These are phyloP conservation scores for Yamadazyma sp. DNA, from an alignment of 1,139 yeast genomes.

Conservation along the genomic window DNA sequence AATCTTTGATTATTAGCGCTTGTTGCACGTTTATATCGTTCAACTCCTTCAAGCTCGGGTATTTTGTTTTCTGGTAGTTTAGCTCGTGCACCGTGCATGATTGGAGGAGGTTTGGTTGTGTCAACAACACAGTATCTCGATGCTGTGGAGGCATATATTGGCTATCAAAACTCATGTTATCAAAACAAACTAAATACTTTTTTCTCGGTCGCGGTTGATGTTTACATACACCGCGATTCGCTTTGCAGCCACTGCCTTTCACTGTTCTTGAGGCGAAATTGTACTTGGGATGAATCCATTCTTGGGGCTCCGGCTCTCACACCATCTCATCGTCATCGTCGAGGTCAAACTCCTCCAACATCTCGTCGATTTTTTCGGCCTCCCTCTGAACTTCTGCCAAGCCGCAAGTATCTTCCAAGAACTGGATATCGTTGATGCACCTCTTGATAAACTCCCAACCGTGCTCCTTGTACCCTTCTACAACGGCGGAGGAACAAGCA, in stretches of 20 bases:
- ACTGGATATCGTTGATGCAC: conserved; percentile 65
- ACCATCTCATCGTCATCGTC: conserved; percentile 20
- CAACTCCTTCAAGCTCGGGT: conserved; percentile 45
- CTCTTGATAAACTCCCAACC: conserved; percentile 82
- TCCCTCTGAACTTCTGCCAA: conserved; percentile 66
- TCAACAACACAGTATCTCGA: conserved; percentile 11
- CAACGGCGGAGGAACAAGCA: conserved; percentile 70
- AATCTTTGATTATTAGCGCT: conserved; percentile 67
- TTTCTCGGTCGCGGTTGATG: not conserved
- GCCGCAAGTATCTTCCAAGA: conserved; percentile 78
- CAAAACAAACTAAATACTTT: not conserved
- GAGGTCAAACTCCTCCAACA: conserved; percentile 41
- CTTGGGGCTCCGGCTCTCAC: not conserved
- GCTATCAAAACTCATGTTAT: conserved; percentile 3
- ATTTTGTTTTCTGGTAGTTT: conserved; percentile 25
- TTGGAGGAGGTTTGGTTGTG: conserved; percentile 19
- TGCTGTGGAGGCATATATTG: not conserved
- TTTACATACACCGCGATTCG: not conserved
- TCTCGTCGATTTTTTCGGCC: conserved; percentile 61
- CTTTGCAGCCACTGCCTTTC: not conserved
- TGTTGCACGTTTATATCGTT: conserved; percentile 60
- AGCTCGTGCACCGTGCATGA: conserved; percentile 17
- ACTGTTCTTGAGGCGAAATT: too few relatives aligned
- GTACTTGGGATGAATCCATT: too few relatives aligned
- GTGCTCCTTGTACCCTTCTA: conserved; percentile 44